These are phyloP conservation scores for Kockiozyma suomiensis DNA, from an alignment of 805 yeast species.

Conservation along the genomic window DNA sequence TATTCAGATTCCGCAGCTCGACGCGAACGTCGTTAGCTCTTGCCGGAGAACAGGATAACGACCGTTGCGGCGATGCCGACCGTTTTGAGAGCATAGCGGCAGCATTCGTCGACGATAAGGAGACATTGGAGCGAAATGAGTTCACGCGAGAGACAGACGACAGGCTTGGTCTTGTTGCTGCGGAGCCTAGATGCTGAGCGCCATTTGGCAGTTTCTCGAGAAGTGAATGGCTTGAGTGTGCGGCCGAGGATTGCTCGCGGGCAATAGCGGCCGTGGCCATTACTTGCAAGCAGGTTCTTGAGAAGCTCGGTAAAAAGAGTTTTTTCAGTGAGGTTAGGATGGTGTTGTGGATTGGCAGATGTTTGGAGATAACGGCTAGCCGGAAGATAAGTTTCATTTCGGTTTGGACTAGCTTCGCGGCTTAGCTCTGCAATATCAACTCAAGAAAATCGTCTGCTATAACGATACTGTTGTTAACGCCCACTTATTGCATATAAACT, in stretches of 20 bases:
- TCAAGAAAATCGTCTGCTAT: not conserved
- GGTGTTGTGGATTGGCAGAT: too few species aligned
- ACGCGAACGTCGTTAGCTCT: not conserved
- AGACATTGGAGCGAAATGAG: conserved; percentile 10
- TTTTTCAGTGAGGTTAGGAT: too few species aligned
- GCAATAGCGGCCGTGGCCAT: conserved; percentile 3
- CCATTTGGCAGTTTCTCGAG: conserved; percentile 7
- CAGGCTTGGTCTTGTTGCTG: not conserved
- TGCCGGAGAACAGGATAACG: not conserved
- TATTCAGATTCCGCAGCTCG: conserved; percentile 1
- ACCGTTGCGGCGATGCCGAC: not conserved
- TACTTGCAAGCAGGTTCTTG: too few species aligned
- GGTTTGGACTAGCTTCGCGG: not conserved
- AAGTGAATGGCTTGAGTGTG: not conserved
- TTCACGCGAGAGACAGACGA: conserved; percentile 12
- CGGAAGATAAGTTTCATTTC: not conserved
- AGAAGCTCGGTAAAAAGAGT: too few species aligned
- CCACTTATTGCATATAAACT: too few species aligned
- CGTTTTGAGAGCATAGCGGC: not conserved
- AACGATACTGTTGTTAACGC: too few species aligned
- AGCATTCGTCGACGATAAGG: conserved; percentile 3
- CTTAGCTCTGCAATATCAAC: not conserved
- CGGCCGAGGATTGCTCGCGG: conserved; percentile 3
- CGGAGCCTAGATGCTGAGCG: not conserved
- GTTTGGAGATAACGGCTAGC: not conserved